These are phyloP conservation scores for Nicotiana otophora DNA, from an alignment of 257 asterid genomes.

Conservation along the genomic window DNA sequence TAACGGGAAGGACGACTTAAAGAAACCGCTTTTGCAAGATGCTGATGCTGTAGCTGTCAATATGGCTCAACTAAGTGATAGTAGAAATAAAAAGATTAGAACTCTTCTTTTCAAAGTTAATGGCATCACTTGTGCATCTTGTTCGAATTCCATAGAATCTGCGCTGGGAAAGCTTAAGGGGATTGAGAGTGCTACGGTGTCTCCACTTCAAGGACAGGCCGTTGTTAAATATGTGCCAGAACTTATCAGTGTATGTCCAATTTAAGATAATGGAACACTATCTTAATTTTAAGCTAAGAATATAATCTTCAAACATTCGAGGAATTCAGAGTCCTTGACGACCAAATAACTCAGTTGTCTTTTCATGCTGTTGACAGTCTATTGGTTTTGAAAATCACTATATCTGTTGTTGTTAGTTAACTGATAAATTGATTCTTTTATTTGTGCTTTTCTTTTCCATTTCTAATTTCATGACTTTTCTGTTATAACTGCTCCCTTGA, in stretches of 20 bases:
- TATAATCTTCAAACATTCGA: background rate
- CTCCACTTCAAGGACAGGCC: constrained; percentile 93
- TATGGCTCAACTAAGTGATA: constrained; percentile 19
- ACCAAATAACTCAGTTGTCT: background rate
- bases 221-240: constrained; percentile 78
- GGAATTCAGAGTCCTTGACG: background rate
- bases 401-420: background rate
- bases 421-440: background rate
- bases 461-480: background rate
- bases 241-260: constrained; percentile 51
- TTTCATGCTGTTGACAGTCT: background rate
- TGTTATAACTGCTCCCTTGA: background rate
- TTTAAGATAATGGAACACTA: constrained; percentile 7
- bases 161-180: constrained; percentile 69
- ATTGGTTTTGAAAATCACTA: background rate
- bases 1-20: constrained; percentile 57
- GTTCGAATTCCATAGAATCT: constrained; percentile 79
- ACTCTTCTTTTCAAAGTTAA: constrained; percentile 67
- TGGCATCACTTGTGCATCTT: constrained; percentile 88
- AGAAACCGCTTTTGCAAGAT: constrained; percentile 61
- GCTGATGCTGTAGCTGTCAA: constrained; percentile 44
- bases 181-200: constrained; percentile 58
- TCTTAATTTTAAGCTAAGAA: constrained; percentile 5
- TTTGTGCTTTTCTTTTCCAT: background rate
- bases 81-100: constrained; percentile 45